Evolutionary conservation across 2,329 filamentous ascomycete species (phyloP).

Genomic region (Corinectria fuckeliana): DNA sequence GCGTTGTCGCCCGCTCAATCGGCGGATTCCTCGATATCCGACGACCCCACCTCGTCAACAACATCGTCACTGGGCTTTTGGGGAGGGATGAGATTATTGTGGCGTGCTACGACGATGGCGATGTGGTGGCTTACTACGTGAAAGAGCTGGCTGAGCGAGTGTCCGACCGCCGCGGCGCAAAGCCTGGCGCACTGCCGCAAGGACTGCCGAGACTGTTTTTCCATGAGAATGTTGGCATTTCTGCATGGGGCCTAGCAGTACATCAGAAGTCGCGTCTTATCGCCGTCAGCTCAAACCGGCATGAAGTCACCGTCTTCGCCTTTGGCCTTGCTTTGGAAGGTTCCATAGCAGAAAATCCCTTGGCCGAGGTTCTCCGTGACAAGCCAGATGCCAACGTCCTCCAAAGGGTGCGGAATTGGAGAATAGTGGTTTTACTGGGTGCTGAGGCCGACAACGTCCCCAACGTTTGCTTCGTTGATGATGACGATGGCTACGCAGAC

Average conservation of each 20-base stretch:
- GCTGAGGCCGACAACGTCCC: constrained; percentile 55
- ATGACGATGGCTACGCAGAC: constrained; percentile 54
- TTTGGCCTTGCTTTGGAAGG: constrained; percentile 45
- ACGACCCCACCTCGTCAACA: constrained; percentile 70
- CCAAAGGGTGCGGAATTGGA: constrained; percentile 55
- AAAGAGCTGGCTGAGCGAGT: constrained; percentile 57
- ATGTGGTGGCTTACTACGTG: constrained; percentile 74
- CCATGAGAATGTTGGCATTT: constrained; percentile 74
- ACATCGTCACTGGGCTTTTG: constrained; percentile 71
- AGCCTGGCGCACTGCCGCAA: constrained; percentile 7
- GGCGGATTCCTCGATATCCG: constrained; percentile 59
- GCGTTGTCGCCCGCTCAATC: constrained; percentile 47
- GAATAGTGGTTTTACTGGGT: constrained; percentile 54
- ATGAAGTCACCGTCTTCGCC: constrained; percentile 60
- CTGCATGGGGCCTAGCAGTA: constrained; percentile 89
- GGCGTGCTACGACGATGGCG: constrained; percentile 75
- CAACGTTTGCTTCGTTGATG: constrained; percentile 58
- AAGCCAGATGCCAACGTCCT: constrained; percentile 40
- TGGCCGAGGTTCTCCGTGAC: constrained; percentile 2
- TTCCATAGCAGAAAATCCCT: constrained; percentile 2
- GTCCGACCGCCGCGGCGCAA: constrained; percentile 27
- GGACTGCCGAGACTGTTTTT: constrained; percentile 63
- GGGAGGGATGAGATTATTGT: constrained; percentile 74
- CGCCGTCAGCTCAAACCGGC: constrained; percentile 81
- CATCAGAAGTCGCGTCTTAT: constrained; percentile 84